Base-by-base conservation (phyloP, 805 yeast genomes). In the Dipodascus albidus region DNA sequence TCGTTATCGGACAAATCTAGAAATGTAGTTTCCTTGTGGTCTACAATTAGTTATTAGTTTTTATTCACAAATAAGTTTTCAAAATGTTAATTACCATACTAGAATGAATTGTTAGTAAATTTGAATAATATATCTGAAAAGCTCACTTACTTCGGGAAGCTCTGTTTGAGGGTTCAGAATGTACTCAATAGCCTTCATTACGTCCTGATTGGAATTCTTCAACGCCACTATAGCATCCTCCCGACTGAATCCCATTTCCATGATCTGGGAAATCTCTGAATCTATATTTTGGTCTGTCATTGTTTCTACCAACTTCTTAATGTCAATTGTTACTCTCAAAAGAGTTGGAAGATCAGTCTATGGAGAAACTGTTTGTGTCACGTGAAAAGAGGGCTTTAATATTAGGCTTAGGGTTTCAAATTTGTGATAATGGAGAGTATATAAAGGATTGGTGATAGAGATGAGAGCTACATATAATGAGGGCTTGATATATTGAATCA, bases 171-270 rank as follows among this genome's bases (percentile, higher is more conserved):
- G 61, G 27, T 57, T 58, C 50, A 65, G 60, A 14, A 65, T 63
- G 50, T 56, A 63, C 50, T 64, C 67, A 20, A 65, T 54, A 8
- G 68, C 68, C 19, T 56, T 54, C 14, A 56, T 58, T 8, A 65
- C 59, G 50, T 65, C 62, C 35, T 60, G 53, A 14, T 55, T 57
- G 14, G 61, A 59, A 21, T 53, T 41, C 54, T 61, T 47, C 41
- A 64, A 54, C 14, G 67, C 68, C 20, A 52, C 41, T 15, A 55
- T 33, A 22, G 68, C 69, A 22, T 60, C 63, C 14, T 60, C 61
- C 1, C 60, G 55, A 48, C 55, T 44, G 51, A 65, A 61, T 24
- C 69, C 69, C 69, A 65, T 65, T 21, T 65, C 69, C 31, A 57
- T 57, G 49, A 65, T 56, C 51, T 55, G 58, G 21, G 33, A 23